Evolutionary conservation across 345 rosid species (phyloP), one percentile per base, ranked within the genome.

Genomic region (Acer saccharum): DNA sequence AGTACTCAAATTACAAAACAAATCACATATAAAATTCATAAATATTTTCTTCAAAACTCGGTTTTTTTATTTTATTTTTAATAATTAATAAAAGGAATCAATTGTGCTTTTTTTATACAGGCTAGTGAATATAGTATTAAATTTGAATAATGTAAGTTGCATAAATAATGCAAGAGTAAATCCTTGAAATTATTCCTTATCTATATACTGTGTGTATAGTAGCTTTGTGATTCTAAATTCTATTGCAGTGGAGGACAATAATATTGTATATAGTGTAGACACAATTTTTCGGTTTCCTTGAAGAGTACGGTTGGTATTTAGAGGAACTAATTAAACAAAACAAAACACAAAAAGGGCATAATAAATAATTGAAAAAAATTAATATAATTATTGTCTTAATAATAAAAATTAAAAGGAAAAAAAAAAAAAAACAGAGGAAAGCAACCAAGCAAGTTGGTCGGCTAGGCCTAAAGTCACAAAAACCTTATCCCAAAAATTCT

Each of bases 381-480:
- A 21, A 43, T 41, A 60, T 46, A 60, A 21, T 7, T 60, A 43
- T 43, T 8, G 1, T 43, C 46, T 43, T 8, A 43, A 43, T 35
- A 35, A 35, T 35, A 35, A 0, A 35, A 35, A 35, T 35, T 32
- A 32, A 3, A 29, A 29, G 32, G 3, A 41, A 12, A 8, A 52
- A 29, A 1, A 27, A 57, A 17, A 10, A n/a, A 35, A 21, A 14
- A 25, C 52, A 20, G 21, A 23, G 1, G 1, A 60, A 63, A 79
- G 78, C 82, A 76, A 76, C 58, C 50, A 55, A 79, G 78, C 82
- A 76, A 76, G 65, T 60, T 75, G 80, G 79, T 82, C 77, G 77
- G 82, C 85, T 55, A 35, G 46, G 68, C 54, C 35, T 25, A 43
- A 74, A 58, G 62, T 46, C 12, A 57, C 21, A 62, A 7, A 76